Evolutionary conservation across 768 basidiomycete genomes (phyloP), one percentile per base, ranked within the genome.

Genomic region (Imleria badia): DNA sequence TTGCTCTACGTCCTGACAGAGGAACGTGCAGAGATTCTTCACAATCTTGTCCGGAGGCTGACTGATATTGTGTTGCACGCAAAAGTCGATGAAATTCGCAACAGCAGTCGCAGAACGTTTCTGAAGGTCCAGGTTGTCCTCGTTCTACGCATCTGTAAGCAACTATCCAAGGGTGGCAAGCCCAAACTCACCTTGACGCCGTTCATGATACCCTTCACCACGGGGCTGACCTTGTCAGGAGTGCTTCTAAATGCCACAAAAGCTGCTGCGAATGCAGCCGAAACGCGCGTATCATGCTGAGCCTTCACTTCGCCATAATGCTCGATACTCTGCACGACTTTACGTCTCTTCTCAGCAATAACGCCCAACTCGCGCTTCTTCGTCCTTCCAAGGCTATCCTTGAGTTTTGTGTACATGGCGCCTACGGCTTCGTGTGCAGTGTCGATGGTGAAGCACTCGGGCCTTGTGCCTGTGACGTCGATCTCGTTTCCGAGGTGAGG

Each of bases 161-260:
- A 42, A 15, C 35, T 23, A 52, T 10, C 29, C 14, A 20, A 31
- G 8, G 31, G 10, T 45, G 35, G 40, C 17, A n/a, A 33, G 50
- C 45, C 43, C 19, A 8, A 38, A 53, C 81, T 40, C 48, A 92
- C 95, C 84, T 97, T 98, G 76, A 98, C 87, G 22, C 94, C 92
- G 53, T 94, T 96, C 90, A 98, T 98, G 52, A 98, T 86, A 22
- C 91, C 93, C 69, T 95, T 94, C 41, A 99, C 94, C 45, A 99
- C 85, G 0, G 97, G 95, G 62, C 92, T 96, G 58, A 98, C 86
- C 74, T 97, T 98, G 56, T 93, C 85, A 0, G 97, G 96, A 12
- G 92, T 85, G 33, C 84, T 84, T 66, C 82, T 80, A 59, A 98
- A 84, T 9, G 94, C 88, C 13, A 99, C 87, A 60, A 94, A 88